A percentile compares a stretch with the other conserved stretches of the same genome.
Conservation (phyloP, 73 alveolate genomes). For the Durusdinium trenchii region DNA sequence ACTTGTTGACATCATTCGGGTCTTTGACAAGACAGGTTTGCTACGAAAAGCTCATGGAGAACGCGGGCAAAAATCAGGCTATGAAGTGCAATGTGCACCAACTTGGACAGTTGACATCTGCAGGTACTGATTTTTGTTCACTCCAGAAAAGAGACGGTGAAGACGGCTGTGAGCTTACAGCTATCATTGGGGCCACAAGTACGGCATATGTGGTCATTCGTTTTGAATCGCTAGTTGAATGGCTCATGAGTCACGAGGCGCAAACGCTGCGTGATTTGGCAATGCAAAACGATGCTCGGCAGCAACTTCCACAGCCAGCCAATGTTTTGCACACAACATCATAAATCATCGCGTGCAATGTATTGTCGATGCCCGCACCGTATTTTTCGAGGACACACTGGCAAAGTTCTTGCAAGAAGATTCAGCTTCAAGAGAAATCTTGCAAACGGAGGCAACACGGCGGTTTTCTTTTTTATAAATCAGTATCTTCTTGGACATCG, state of each 20-base stretch:
- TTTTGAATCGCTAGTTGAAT: neutral
- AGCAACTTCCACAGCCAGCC: too few relatives aligned
- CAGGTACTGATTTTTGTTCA: constrained; percentile 99
- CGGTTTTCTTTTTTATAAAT: too few relatives aligned
- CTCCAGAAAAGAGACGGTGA: constrained; percentile 99
- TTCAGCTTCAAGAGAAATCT: constrained; percentile 97
- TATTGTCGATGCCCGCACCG: neutral
- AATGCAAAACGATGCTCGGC: constrained; percentile 95
- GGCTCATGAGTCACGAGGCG: neutral
- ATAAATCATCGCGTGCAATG: neutral
- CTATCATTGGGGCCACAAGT: neutral
- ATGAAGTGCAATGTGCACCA: neutral
- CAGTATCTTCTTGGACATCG: too few relatives aligned
- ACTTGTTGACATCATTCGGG: too few relatives aligned
- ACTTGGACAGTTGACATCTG: neutral
- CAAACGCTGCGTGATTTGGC: constrained; percentile 97
- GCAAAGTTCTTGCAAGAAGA: constrained; percentile 97
- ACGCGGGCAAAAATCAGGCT: constrained; percentile 98
- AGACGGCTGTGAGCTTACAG: constrained; percentile 99
- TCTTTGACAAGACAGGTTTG: too few relatives aligned
- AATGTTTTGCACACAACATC: neutral
- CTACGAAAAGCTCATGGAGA: constrained; percentile 99
- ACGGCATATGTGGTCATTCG: neutral
- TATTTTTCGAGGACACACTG: constrained; percentile 96
- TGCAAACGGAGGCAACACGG: constrained; percentile 97